These are phyloP conservation scores for Cinchona pubescens DNA, from an alignment of 257 asterid genomes.

Conservation along the genomic window DNA sequence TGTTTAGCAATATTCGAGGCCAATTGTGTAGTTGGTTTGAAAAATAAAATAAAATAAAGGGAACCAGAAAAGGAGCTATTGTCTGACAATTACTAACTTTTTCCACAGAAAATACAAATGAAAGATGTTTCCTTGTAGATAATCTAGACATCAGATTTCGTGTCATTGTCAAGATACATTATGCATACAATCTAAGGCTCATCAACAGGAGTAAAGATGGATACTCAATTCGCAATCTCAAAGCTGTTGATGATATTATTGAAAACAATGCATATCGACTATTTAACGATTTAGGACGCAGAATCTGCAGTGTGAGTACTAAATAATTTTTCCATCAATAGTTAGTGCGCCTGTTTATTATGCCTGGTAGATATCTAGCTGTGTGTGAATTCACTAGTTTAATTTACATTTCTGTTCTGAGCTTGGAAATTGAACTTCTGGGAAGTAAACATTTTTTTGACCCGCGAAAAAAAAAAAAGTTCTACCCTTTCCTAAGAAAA, in stretches of 20 bases:
- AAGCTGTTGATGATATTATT: too few species aligned
- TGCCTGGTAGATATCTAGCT: background rate
- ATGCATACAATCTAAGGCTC: background rate
- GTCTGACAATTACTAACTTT: slow-evolving; percentile 3
- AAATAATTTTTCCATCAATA: too few species aligned
- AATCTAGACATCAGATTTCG: background rate
- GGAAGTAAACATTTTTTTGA: background rate
- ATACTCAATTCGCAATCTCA: too few species aligned
- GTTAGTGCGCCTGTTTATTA: too few species aligned
- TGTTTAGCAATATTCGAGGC: background rate
- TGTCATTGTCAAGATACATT: background rate
- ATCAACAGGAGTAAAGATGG: too few species aligned
- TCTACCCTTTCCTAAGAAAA: background rate
- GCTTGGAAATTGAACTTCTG: background rate
- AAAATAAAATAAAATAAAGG: too few species aligned
- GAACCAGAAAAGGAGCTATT: background rate
- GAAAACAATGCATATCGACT: too few species aligned
- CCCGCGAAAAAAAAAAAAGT: background rate
- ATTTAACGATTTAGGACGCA: too few species aligned
- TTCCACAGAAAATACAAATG: background rate
- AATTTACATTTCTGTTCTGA: background rate
- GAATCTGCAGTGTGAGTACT: too few species aligned
- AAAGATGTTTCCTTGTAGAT: background rate
- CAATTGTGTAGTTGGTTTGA: background rate
- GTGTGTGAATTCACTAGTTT: too few species aligned